Percentiles rank a stretch among this genome's conserved stretches.
Conservation (phyloP, 768 basidiomycete species). For the Suillus alpinus region DNA sequence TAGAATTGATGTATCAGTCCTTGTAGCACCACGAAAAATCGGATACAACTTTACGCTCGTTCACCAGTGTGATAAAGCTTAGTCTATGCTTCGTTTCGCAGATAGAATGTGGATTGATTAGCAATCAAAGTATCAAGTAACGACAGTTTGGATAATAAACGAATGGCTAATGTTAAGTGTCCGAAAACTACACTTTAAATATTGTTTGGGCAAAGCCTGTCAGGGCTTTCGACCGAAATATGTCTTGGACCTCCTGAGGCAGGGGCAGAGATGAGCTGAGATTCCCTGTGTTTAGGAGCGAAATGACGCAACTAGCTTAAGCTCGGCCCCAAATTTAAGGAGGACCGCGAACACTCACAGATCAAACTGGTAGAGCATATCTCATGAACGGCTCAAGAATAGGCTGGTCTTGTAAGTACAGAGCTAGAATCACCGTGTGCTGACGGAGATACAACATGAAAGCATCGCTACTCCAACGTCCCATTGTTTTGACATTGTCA, state of each 20-base stretch:
- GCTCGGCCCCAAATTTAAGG: neutral
- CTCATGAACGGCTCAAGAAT: neutral
- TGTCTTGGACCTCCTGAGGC: neutral
- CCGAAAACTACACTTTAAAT: neutral
- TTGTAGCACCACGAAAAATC: too few relatives aligned
- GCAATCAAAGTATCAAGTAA: too few relatives aligned
- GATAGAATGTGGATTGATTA: too few relatives aligned
- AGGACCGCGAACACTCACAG: neutral
- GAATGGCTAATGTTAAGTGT: too few relatives aligned
- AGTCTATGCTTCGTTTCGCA: too few relatives aligned
- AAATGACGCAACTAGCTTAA: neutral
- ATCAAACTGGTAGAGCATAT: neutral
- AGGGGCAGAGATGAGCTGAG: neutral
- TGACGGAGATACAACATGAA: conserved; percentile 28
- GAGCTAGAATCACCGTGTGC: conserved; percentile 27
- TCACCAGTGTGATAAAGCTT: too few relatives aligned
- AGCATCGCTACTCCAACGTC: conserved; percentile 34
- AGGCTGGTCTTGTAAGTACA: conserved; percentile 19
- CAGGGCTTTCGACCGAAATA: neutral
- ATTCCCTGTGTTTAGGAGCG: neutral
- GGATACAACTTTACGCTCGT: too few relatives aligned
- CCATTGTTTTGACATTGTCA: conserved; percentile 31
- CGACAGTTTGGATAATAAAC: too few relatives aligned
- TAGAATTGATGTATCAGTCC: too few relatives aligned
- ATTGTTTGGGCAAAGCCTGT: neutral